Evolutionary conservation across 2,329 filamentous ascomycete species (phyloP), one percentile per base, ranked within the genome.

Genomic region (Alternaria sp.): DNA sequence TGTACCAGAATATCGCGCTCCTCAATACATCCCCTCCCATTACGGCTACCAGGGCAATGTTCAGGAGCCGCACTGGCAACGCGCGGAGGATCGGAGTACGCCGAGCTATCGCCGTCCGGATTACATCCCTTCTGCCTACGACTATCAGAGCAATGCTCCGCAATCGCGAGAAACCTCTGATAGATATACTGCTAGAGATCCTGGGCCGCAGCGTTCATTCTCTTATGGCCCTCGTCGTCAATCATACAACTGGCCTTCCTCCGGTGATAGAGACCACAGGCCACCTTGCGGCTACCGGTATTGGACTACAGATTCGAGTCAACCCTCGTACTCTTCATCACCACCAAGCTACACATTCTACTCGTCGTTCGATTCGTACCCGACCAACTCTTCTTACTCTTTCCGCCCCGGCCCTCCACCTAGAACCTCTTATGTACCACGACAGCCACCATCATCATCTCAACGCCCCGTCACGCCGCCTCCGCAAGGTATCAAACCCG

Each of bases 401-500:
- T 28, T 13, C 2, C 12, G 28, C 5, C 17, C 45, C 2, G 1
- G 25, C 2, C 2, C 44, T 15, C 30, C 11, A 43, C 28, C 32
- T 52, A 26, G 6, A 2, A 21, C 40, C 30, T 54, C 3, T 17
- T 15, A 40, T 44, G 6, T 25, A 44, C 10, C 44, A 26, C 50
- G 6, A 25, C n/a, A 26, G 6, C 9, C 25, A 4, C 13, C 45
- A 19, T 32, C 15, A n/a, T 4, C 15, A 21, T 11, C 15, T 25
- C 10, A n/a, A 11, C 52, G 21, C 11, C 13, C 46, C 5, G 21
- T 13, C 59, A 11, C 23, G 23, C 21, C 46, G 13, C 46, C 15
- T 5, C 50, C 28, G 7, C 10, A 30, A 6, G 56, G 57, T 1
- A 44, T 30, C 23, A 57, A 59, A 46, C 62, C 68, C 13, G 9